phyloP scores from a whole-genome alignment of 768 basidiomycete species.

The Leccinum rimulosum region DNA sequence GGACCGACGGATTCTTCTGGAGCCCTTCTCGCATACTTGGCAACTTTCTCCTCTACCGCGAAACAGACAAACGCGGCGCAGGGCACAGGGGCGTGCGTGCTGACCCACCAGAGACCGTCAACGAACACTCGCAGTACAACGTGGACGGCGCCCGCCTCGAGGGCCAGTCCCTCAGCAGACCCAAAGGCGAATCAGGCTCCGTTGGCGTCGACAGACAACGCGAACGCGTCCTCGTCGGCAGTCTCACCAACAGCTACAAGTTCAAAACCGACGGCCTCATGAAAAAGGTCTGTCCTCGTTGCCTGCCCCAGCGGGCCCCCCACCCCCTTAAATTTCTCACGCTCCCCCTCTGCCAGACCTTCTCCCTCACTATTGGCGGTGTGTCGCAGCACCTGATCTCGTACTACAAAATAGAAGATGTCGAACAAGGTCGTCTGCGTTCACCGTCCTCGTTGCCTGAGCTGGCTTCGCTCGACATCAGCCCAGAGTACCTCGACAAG shows the following conservation, averaged over 20 bases:
- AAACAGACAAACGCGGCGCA: constrained; percentile 81
- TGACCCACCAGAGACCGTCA: constrained; percentile 38
- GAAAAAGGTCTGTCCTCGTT: constrained; percentile 76
- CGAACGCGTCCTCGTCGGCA: constrained; percentile 84
- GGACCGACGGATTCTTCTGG: constrained; percentile 98
- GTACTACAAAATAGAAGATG: constrained; percentile 92
- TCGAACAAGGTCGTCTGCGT: constrained; percentile 82
- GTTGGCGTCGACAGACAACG: constrained; percentile 63
- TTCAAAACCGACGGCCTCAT: constrained; percentile 93
- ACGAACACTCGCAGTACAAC: constrained; percentile 39
- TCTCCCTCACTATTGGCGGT: constrained; percentile 82
- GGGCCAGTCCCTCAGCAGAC: constrained; percentile 57
- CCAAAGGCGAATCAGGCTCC: constrained; percentile 50
- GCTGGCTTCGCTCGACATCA: constrained; percentile 82
- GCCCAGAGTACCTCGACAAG: constrained; percentile 83
- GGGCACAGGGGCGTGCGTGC: constrained; percentile 54
- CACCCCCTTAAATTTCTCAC: constrained; percentile 28
- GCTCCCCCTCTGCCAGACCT: constrained; percentile 56
- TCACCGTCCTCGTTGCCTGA: constrained; percentile 87
- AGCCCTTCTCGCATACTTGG: constrained; percentile 89
- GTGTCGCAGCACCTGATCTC: constrained; percentile 91
- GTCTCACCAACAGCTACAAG: constrained; percentile 89
- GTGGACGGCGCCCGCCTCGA: constrained; percentile 30
- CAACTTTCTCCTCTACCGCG: constrained; percentile 94
- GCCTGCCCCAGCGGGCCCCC: neutral